phyloP scores from a whole-genome alignment of 1,284 basidiomycete species.

The Melampsora occidentalis region DNA sequence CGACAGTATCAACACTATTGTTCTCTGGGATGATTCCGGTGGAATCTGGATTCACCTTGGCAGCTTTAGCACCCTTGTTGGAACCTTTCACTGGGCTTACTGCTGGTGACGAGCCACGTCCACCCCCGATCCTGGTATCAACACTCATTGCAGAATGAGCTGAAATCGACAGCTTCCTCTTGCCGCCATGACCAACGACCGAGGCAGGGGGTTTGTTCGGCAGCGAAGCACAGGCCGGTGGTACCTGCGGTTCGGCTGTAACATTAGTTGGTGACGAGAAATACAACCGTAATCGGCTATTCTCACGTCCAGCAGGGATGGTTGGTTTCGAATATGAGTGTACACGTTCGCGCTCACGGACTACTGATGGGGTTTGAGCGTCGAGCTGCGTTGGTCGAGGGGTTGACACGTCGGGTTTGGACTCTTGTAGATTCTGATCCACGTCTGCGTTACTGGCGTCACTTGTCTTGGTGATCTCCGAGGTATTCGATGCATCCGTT shows the following conservation, averaged over 20 bases:
- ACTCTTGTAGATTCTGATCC: background rate
- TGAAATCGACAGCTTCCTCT: slow-evolving; percentile 33
- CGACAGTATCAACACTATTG: no score
- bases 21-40: no score
- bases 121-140: slow-evolving; percentile 3
- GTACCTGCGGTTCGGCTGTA: slow-evolving; percentile 29
- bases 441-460: background rate
- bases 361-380: background rate
- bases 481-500: background rate
- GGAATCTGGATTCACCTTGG: slow-evolving; percentile 1
- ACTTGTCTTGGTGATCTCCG: background rate
- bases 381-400: background rate
- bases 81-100: background rate
- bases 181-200: background rate
- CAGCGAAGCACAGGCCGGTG: slow-evolving; percentile 22
- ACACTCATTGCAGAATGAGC: slow-evolving; percentile 24
- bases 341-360: background rate
- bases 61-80: background rate
- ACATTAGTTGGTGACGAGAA: slow-evolving; percentile 48
- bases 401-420: background rate
- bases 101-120: background rate
- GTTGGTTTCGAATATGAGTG: slow-evolving; percentile 29
- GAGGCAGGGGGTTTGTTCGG: slow-evolving; percentile 16
- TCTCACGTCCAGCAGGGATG: slow-evolving; percentile 46
- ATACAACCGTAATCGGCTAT: slow-evolving; percentile 50